phyloP scores from a whole-genome alignment of 306 rosid genomes.

The Clitoria ternatea region DNA sequence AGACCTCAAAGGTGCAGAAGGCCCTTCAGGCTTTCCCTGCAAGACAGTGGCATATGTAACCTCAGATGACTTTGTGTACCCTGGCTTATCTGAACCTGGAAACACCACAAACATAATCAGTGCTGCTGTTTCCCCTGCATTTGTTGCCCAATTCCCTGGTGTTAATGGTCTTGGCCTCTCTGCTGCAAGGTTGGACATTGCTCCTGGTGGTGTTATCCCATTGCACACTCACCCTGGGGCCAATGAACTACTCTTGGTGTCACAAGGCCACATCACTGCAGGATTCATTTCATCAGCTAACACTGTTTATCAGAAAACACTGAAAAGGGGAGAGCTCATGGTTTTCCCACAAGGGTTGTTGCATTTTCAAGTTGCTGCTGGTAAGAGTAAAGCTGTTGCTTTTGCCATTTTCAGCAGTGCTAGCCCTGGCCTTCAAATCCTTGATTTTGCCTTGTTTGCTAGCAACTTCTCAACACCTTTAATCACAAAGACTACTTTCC shows the following conservation, averaged over 20 bases:
- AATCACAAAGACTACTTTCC: conserved; percentile 54
- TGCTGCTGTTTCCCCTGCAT: conserved; percentile 81
- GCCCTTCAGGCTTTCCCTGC: conserved; percentile 69
- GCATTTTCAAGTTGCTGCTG: conserved; percentile 64
- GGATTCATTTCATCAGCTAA: conserved; percentile 67
- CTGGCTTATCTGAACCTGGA: conserved; percentile 40
- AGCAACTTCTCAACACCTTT: conserved; percentile 52
- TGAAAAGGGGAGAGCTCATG: conserved; percentile 61
- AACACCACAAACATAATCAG: conserved; percentile 57
- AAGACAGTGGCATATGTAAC: conserved; percentile 41
- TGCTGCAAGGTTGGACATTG: conserved; percentile 57
- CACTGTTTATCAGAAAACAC: conserved; percentile 47
- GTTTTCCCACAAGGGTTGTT: conserved; percentile 80
- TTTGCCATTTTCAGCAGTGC: conserved; percentile 55
- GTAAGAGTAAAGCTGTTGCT: conserved; percentile 34
- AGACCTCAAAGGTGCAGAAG: conserved; percentile 47
- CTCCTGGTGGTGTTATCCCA: conserved; percentile 70
- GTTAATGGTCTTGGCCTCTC: conserved; percentile 77
- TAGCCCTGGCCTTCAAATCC: conserved; percentile 82
- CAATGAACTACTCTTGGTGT: conserved; percentile 50
- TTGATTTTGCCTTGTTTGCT: conserved; percentile 69
- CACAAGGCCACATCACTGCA: conserved; percentile 44
- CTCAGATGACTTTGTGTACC: conserved; percentile 48
- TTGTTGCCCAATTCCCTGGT: conserved; percentile 66
- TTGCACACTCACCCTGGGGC: conserved; percentile 82